A percentile compares a stretch with the other conserved stretches of the same genome.
Evolutionary conservation across 2,329 filamentous ascomycete species (phyloP).

Genomic region (Iodosphaeria phyllophila): DNA sequence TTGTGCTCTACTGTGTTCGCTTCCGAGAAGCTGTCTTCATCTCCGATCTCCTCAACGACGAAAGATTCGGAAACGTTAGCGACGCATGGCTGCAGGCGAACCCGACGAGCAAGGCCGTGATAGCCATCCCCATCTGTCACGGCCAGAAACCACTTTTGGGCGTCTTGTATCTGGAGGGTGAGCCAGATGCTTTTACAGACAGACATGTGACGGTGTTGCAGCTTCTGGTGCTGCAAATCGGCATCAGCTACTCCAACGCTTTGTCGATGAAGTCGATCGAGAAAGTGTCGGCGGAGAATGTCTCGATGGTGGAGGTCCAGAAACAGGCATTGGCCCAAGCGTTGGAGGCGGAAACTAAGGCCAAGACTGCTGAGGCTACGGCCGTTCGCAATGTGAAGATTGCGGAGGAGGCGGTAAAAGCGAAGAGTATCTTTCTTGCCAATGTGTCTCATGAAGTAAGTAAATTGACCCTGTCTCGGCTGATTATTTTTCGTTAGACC

Average conservation of each 20-base stretch:
- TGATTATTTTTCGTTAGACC: too few species aligned
- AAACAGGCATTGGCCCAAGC: conserved; percentile 56
- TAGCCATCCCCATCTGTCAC: conserved; percentile 63
- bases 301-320: conserved; percentile 60
- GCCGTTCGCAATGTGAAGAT: conserved; percentile 64
- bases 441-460: conserved; percentile 76
- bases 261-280: conserved; percentile 52
- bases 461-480: too few species aligned
- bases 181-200: conserved; percentile 60
- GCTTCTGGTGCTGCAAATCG: conserved; percentile 62
- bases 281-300: conserved; percentile 61
- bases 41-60: conserved; percentile 54
- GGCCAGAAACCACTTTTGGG: conserved; percentile 53
- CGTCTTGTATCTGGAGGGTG: conserved; percentile 57
- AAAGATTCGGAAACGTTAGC: conserved; percentile 59
- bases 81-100: conserved; percentile 50
- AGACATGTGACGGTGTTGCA: conserved; percentile 48
- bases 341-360: conserved; percentile 54
- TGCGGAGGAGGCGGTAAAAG: conserved; percentile 67
- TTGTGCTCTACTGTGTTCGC: conserved; percentile 58
- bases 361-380: conserved; percentile 57
- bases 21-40: conserved; percentile 62
- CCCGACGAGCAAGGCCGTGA: conserved; percentile 53
- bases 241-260: conserved; percentile 52
- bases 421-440: conserved; percentile 64